A percentile compares a stretch with the other conserved stretches of the same genome.
These are phyloP conservation scores for Botrytis fragariae DNA, from an alignment of 2,329 filamentous ascomycete species.

Conservation along the genomic window DNA sequence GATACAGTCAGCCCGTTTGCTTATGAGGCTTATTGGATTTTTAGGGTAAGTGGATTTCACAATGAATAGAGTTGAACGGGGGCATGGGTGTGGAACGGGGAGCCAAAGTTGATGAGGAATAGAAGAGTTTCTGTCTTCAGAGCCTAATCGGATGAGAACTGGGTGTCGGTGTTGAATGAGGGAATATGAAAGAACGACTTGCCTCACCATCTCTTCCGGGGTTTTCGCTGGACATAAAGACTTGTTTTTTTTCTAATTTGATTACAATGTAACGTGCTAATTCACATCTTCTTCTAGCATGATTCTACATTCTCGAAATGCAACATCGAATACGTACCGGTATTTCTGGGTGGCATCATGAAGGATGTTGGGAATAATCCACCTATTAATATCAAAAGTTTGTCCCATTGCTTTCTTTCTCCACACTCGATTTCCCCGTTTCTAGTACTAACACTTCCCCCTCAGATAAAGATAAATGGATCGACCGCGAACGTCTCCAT, in stretches of 20 bases:
- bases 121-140: not conserved
- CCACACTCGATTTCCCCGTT: not conserved
- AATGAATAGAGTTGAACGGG: not conserved
- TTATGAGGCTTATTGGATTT: conserved; percentile 57
- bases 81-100: not conserved
- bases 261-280: not conserved
- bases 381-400: conserved; percentile 56
- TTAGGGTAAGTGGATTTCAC: conserved; percentile 43
- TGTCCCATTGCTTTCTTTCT: conserved; percentile 15
- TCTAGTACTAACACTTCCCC: not conserved
- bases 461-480: conserved; percentile 59
- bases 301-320: conserved; percentile 53
- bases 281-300: conserved; percentile 42
- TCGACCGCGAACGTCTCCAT: conserved; percentile 50
- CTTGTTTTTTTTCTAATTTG: not conserved
- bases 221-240: not conserved
- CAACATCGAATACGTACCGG: conserved; percentile 55
- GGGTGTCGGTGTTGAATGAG: not conserved
- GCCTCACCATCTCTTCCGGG: not conserved
- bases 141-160: not conserved
- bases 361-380: conserved; percentile 52
- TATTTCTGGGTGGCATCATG: conserved; percentile 60
- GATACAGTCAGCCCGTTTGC: conserved; percentile 60
- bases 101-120: not conserved
- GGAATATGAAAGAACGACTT: not conserved